Percentiles rank a stretch among this genome's conserved stretches.
Evolutionary conservation across 108 stramenopile genomes (phyloP).

Genomic region (Skeletonema potamos): DNA sequence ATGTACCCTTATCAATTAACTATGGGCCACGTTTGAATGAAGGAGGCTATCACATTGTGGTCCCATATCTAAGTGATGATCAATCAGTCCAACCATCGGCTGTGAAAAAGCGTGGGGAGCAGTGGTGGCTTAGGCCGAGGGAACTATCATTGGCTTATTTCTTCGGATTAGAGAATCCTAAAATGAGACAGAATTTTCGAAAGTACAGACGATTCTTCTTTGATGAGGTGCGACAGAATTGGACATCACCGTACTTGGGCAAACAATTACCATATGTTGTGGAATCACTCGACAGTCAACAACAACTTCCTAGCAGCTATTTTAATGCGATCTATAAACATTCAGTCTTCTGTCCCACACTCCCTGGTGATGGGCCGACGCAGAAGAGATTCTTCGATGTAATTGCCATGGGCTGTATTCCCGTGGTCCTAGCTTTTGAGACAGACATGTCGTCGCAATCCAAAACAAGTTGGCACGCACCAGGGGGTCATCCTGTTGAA

Average conservation of each 20-base stretch:
- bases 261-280: slow-evolving; percentile 39
- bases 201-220: slow-evolving; percentile 5
- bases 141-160: not conserved
- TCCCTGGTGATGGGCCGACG: slow-evolving; percentile 35
- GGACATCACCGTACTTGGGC: slow-evolving; percentile 16
- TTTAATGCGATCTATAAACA: slow-evolving; percentile 25
- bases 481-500: not conserved
- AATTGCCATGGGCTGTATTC: slow-evolving; percentile 49
- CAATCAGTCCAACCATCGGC: slow-evolving; percentile 26
- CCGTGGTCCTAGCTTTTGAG: slow-evolving; percentile 40
- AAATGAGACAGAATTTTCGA: not conserved
- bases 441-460: not conserved
- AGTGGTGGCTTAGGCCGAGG: slow-evolving; percentile 23
- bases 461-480: slow-evolving; percentile 9
- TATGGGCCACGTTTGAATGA: slow-evolving; percentile 4
- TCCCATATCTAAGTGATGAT: slow-evolving; percentile 39
- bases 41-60: slow-evolving; percentile 11
- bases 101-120: slow-evolving; percentile 2
- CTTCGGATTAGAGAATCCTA: not conserved
- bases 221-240: slow-evolving; percentile 11
- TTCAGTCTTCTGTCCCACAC: slow-evolving; percentile 45
- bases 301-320: not conserved
- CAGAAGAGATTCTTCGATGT: slow-evolving; percentile 61
- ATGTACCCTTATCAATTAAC: slow-evolving; percentile 11
- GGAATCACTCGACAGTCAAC: not conserved